Conservation (phyloP, 768 basidiomycete genomes). For the Austroboletus festivus region DNA sequence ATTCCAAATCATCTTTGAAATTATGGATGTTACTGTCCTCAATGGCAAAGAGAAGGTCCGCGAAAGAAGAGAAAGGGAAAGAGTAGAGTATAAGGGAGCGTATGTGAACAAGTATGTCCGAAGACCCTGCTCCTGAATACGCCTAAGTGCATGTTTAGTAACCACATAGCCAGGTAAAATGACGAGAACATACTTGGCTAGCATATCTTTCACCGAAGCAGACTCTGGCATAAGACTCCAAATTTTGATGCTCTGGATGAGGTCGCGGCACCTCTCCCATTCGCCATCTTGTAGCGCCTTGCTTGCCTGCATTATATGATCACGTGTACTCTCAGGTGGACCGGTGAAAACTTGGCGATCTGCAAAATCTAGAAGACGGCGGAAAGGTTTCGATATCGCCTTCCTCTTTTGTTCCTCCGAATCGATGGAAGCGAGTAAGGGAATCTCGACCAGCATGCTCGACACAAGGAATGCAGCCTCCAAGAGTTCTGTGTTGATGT, state of each 20-base stretch:
- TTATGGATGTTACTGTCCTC: constrained; percentile 73
- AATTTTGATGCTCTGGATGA: constrained; percentile 95
- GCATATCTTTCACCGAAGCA: constrained; percentile 86
- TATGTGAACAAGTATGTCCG: constrained; percentile 97
- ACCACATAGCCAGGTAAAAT: neutral
- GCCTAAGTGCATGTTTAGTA: constrained; percentile 43
- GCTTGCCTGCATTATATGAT: constrained; percentile 99
- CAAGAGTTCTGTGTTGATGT: constrained; percentile 96
- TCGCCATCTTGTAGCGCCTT: constrained; percentile 95
- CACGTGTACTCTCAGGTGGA: constrained; percentile 96
- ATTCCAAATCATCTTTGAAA: constrained; percentile 98
- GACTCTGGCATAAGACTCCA: constrained; percentile 96
- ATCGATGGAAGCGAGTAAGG: constrained; percentile 89
- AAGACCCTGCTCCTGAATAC: constrained; percentile 97
- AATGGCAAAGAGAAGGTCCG: constrained; percentile 83
- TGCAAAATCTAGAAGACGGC: constrained; percentile 91
- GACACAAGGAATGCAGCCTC: constrained; percentile 98
- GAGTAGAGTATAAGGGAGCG: constrained; percentile 86
- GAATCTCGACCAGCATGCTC: constrained; percentile 98
- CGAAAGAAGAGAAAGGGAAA: constrained; percentile 85
- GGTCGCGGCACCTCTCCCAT: constrained; percentile 93
- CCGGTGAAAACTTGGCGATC: constrained; percentile 98
- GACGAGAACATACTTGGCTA: constrained; percentile 66
- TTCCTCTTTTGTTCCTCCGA: constrained; percentile 93
- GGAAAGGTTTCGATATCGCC: constrained; percentile 94